Base-by-base conservation (phyloP, 345 rosid genomes). In the Bruguiera parviflora region DNA sequence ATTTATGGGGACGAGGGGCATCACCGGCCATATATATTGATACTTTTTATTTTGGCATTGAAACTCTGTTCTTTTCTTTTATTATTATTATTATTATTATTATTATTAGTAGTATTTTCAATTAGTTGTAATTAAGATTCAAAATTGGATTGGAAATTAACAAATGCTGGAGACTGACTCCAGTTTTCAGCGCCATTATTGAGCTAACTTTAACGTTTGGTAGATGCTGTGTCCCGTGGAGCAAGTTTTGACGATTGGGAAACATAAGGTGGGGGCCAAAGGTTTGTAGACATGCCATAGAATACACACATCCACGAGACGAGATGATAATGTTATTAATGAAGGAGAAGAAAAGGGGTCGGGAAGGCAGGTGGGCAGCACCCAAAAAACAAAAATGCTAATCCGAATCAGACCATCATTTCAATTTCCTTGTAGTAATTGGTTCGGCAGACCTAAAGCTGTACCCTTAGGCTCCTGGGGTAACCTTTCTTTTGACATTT, bases 341-440 rank as follows among this genome's bases (percentile, higher is more conserved):
- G 70, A 27, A 6, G 18, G 37, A 56, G 58, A 53, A 28, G 64
- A 29, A 68, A 66, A 25, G 33, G 29, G 0, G 20, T 19, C 31
- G 1, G 9, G 35, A 25, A 28, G 20, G 29, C 58, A 71, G 68
- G 80, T 76, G 76, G 82, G 63, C 65, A 72, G 82, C 81, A 83
- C 84, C 82, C 58, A 55, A 16, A 74, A 49, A 73, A n/a, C n/a
- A 84, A 19, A 74, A 58, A 75, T 87, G 95, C 89, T 60, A 76
- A 43, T 86, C 88, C 72, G 73, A 85, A 69, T 86, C 91, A 79
- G 84, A 80, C 78, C 84, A 78, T 81, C 73, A 83, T 73, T 77
- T 78, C 65, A 73, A 82, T 73, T 75, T 77, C 63, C 62, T 53
- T 78, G 75, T 53, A 74, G 28, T 62, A 46, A 78, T 78, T 82